phyloP scores from a whole-genome alignment of 352 stramenopile species.

The Globisporangium megalacanthum region DNA sequence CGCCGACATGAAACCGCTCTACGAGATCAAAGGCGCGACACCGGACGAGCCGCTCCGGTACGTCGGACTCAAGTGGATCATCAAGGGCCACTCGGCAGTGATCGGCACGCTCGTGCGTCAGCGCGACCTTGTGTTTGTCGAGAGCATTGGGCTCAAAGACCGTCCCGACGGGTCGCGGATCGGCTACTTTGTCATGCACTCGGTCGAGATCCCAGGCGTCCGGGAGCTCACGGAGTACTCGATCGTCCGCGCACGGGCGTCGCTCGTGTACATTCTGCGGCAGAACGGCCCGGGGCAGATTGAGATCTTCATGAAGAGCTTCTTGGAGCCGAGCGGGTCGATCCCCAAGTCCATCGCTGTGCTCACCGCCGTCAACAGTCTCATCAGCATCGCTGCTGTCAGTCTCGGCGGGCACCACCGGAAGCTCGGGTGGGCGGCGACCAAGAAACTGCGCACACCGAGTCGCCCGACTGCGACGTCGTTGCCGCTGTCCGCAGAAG shows the following conservation, averaged over 20 bases:
- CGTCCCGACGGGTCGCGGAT: slow-evolving; percentile 31
- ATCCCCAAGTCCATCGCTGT: slow-evolving; percentile 34
- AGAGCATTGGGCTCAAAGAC: slow-evolving; percentile 35
- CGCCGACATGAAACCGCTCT: slow-evolving; percentile 30
- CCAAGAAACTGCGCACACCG: neutral
- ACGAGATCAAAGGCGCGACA: slow-evolving; percentile 28
- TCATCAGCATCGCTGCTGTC: slow-evolving; percentile 13
- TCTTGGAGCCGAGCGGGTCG: slow-evolving; percentile 32
- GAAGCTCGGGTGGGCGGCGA: slow-evolving; percentile 7
- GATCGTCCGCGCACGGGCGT: slow-evolving; percentile 32
- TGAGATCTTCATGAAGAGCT: slow-evolving; percentile 41
- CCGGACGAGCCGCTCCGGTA: slow-evolving; percentile 41
- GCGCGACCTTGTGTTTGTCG: slow-evolving; percentile 56
- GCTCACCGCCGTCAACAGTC: slow-evolving; percentile 19
- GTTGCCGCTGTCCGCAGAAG: neutral
- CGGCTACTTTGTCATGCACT: slow-evolving; percentile 61
- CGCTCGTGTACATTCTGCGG: slow-evolving; percentile 36
- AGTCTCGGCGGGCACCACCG: neutral
- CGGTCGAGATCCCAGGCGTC: slow-evolving; percentile 38
- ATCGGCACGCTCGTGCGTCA: slow-evolving; percentile 25
- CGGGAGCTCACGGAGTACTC: slow-evolving; percentile 22
- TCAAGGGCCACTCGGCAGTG: slow-evolving; percentile 8
- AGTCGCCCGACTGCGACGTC: no score
- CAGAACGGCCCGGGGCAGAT: slow-evolving; percentile 20
- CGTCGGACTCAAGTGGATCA: slow-evolving; percentile 38